These are phyloP conservation scores for Aspergillaceae sp. DNA, from an alignment of 2,329 filamentous ascomycete genomes.

Conservation along the genomic window DNA sequence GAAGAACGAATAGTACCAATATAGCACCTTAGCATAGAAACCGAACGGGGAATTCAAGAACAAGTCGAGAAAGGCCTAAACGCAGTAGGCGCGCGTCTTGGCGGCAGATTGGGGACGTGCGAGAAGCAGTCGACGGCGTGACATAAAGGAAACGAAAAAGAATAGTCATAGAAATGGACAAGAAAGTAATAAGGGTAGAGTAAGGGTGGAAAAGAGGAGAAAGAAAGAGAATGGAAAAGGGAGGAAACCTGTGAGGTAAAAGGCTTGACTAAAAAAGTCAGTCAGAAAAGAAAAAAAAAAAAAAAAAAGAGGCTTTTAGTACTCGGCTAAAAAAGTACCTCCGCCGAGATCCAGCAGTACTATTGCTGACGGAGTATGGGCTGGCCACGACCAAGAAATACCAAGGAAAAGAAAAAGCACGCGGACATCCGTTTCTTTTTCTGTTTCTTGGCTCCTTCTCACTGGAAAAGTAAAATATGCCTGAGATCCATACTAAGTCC, in stretches of 20 bases:
- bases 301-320: background rate
- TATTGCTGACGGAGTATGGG: no score
- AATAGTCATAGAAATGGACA: conserved; percentile 21
- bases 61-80: conserved; percentile 5
- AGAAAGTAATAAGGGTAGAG: conserved; percentile 1
- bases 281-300: background rate
- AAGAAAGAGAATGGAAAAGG: conserved; percentile 12
- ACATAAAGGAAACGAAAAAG: conserved; percentile 24
- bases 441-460: no score
- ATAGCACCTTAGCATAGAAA: no score
- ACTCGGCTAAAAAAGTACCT: background rate
- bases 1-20: no score
- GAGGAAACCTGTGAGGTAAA: conserved; percentile 26
- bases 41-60: background rate
- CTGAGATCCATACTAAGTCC: no score
- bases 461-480: no score
- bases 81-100: conserved; percentile 33
- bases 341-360: background rate
- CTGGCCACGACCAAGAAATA: background rate
- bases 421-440: no score
- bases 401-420: no score
- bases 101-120: conserved; percentile 33
- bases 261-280: conserved; percentile 28
- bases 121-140: conserved; percentile 19
- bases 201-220: conserved; percentile 14